Percentiles rank a stretch among this genome's conserved stretches.
These are phyloP conservation scores for Blastobotrys elegans DNA, from an alignment of 1,139 yeast genomes.

Conservation along the genomic window DNA sequence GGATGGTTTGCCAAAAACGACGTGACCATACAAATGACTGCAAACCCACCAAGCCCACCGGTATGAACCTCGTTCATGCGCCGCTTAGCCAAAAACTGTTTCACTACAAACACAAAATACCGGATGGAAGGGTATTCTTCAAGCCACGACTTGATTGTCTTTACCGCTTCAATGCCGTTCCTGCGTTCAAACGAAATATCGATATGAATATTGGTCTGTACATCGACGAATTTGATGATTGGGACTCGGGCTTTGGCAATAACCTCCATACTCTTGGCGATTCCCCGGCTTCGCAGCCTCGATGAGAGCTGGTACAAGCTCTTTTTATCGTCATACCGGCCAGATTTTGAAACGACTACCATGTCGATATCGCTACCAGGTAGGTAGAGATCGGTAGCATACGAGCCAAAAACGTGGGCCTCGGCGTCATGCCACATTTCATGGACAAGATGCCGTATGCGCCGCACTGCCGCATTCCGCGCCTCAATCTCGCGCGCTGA, in stretches of 20 bases:
- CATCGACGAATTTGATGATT: slow-evolving; percentile 86
- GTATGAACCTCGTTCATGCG: slow-evolving; percentile 85
- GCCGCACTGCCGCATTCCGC: slow-evolving; percentile 62
- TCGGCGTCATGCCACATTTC: slow-evolving; percentile 77
- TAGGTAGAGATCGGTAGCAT: slow-evolving; percentile 86
- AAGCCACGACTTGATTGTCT: slow-evolving; percentile 72
- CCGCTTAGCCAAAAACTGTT: slow-evolving; percentile 80
- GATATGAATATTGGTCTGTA: slow-evolving; percentile 63
- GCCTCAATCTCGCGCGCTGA: slow-evolving; percentile 65
- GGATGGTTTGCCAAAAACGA: slow-evolving; percentile 80
- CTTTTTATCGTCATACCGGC: slow-evolving; percentile 62
- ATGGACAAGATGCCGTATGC: slow-evolving; percentile 53
- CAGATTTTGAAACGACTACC: slow-evolving; percentile 67
- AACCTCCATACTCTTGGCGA: slow-evolving; percentile 76
- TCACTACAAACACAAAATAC: slow-evolving; percentile 77
- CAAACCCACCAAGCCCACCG: slow-evolving; percentile 95
- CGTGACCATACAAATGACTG: slow-evolving; percentile 82
- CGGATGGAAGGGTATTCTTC: slow-evolving; percentile 71
- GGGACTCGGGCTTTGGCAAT: slow-evolving; percentile 94
- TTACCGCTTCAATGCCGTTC: slow-evolving; percentile 84
- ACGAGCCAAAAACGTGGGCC: slow-evolving; percentile 88
- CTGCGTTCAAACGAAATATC: slow-evolving; percentile 89
- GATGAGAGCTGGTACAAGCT: slow-evolving; percentile 73
- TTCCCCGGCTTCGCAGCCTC: slow-evolving; percentile 52
- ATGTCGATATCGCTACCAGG: slow-evolving; percentile 98